Conservation (phyloP, 257 asterid genomes). For the Prunella vulgaris region DNA sequence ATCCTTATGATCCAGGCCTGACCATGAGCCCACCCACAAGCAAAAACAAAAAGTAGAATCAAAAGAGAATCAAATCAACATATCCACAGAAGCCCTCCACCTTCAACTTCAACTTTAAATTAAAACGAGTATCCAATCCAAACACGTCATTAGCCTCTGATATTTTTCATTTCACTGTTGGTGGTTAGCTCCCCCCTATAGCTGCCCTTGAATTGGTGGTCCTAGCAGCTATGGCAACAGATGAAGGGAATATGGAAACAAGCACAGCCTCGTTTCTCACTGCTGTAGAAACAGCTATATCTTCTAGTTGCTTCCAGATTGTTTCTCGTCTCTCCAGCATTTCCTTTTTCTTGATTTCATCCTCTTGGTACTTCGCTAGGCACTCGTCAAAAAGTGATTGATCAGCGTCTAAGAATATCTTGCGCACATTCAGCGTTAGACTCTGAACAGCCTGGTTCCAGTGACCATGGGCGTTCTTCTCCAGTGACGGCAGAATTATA, state of each 20-base stretch:
- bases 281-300: conserved; percentile 33
- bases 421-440: conserved; percentile 47
- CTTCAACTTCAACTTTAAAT: conserved; percentile 9
- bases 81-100: conserved; percentile 22
- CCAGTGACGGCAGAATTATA: conserved; percentile 46
- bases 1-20: conserved; percentile 21
- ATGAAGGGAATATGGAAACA: conserved; percentile 43
- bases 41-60: conserved; percentile 17
- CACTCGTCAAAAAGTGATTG: conserved; percentile 45
- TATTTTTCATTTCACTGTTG: neutral
- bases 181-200: conserved; percentile 29
- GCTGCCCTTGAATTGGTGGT: conserved; percentile 27
- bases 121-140: conserved; percentile 2
- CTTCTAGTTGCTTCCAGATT: conserved; percentile 52
- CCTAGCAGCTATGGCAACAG: conserved; percentile 43
- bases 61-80: conserved; percentile 22
- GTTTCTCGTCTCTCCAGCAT: conserved; percentile 35
- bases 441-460: conserved; percentile 66
- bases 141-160: neutral
- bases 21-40: conserved; percentile 9
- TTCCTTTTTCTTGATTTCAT: conserved; percentile 41
- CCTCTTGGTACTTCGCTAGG: conserved; percentile 38
- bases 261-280: conserved; percentile 37
- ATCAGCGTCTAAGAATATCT: conserved; percentile 51
- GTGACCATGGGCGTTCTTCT: conserved; percentile 39